A percentile compares a stretch with the other conserved stretches of the same genome.
phyloP scores from a whole-genome alignment of 2,329 filamentous ascomycete species.

The Aspergillus terreus region DNA sequence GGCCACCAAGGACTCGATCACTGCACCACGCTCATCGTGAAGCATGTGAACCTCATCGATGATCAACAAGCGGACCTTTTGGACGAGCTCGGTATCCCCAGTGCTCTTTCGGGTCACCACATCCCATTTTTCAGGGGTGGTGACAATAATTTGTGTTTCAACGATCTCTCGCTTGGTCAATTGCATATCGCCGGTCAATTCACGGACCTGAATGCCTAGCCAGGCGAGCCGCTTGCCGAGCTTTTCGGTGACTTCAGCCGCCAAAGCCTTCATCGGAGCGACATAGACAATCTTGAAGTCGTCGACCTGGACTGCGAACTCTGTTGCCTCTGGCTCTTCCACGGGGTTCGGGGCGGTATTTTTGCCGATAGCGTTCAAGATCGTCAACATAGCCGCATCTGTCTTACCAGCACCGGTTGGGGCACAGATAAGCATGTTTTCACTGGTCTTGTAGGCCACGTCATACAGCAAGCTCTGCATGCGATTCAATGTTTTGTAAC shows the following conservation, averaged over 20 bases:
- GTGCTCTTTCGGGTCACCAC: conserved; percentile 96
- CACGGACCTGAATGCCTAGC: conserved; percentile 87
- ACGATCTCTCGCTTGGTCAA: conserved; percentile 94
- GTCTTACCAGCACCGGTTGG: conserved; percentile 98
- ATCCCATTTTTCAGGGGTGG: conserved; percentile 98
- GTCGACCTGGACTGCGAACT: conserved; percentile 77
- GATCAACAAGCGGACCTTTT: conserved; percentile 92
- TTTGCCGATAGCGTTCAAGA: conserved; percentile 84
- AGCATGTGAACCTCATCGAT: conserved; percentile 99
- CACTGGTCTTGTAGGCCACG: conserved; percentile 89
- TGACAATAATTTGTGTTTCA: conserved; percentile 95
- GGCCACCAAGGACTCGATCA: conserved; percentile 91
- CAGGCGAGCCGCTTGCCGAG: conserved; percentile 86
- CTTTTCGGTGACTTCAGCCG: conserved; percentile 94
- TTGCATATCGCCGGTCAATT: conserved; percentile 98
- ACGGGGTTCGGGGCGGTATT: conserved; percentile 77
- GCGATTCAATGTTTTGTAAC: conserved; percentile 88
- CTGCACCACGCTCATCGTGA: conserved; percentile 93
- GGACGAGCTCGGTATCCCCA: conserved; percentile 93
- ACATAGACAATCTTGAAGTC: conserved; percentile 99
- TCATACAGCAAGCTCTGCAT: conserved; percentile 98
- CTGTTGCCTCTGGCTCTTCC: conserved; percentile 66
- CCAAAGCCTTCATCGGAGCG: conserved; percentile 96
- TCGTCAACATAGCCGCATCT: conserved; percentile 94
- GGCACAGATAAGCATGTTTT: conserved; percentile 98